Conservation (phyloP, 441 rosid genomes). For the Kokia cookei region DNA sequence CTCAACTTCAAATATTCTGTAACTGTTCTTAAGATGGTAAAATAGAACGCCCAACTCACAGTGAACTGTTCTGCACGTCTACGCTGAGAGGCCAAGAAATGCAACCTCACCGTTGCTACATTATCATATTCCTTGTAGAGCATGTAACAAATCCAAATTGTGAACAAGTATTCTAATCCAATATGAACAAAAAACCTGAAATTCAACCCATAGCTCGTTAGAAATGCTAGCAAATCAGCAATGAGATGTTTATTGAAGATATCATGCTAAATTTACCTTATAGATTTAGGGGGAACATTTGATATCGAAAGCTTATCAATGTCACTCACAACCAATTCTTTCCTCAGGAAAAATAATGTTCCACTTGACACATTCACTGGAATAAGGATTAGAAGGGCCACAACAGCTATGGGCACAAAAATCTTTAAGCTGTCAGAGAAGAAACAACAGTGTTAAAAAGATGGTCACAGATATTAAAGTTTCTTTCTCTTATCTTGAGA, state of each 20-base stretch:
- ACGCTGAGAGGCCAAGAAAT: slow-evolving; percentile 70
- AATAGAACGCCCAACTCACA: slow-evolving; percentile 42
- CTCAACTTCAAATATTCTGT: background rate
- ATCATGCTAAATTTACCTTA: slow-evolving; percentile 39
- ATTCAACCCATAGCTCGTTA: slow-evolving; percentile 12
- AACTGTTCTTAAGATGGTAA: background rate
- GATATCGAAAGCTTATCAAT: slow-evolving; percentile 96
- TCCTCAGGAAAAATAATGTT: slow-evolving; percentile 71
- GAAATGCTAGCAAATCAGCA: background rate
- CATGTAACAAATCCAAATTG: slow-evolving; percentile 80
- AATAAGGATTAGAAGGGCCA: slow-evolving; percentile 76
- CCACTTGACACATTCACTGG: slow-evolving; percentile 97
- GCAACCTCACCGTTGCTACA: slow-evolving; percentile 79
- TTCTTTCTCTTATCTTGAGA: background rate
- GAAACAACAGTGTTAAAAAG: background rate
- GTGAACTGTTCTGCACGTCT: slow-evolving; percentile 92
- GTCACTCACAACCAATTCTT: slow-evolving; percentile 76
- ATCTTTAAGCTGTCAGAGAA: slow-evolving; percentile 67
- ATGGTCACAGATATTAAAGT: background rate
- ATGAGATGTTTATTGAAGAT: background rate
- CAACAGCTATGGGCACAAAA: slow-evolving; percentile 65
- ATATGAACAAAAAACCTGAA: slow-evolving; percentile 94
- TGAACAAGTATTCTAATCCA: slow-evolving; percentile 78
- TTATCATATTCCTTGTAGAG: slow-evolving; percentile 85
- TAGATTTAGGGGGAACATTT: slow-evolving; percentile 75